Conservation (phyloP, 1,139 yeast species). For the Arxiozyma heterogenica region DNA sequence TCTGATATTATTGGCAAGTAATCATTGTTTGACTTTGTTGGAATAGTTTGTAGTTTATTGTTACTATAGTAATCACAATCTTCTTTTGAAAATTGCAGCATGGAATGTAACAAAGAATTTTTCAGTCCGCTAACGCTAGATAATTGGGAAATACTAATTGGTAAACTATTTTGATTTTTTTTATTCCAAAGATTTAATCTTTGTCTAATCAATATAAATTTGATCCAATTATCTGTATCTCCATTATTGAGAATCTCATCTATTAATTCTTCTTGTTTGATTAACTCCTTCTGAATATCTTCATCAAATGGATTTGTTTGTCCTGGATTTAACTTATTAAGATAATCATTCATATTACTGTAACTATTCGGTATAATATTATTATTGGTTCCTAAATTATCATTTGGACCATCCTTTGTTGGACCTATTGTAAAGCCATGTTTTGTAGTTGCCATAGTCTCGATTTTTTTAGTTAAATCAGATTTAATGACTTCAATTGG, state of each 20-base stretch:
- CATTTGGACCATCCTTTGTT: conserved; percentile 2
- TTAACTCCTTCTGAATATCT: conserved; percentile 9
- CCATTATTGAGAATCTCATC: conserved; percentile 27
- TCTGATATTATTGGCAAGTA: conserved; percentile 11
- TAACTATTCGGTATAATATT: conserved; percentile 1
- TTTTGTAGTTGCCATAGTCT: not conserved
- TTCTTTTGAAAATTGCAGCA: not conserved
- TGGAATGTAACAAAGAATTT: conserved; percentile 15
- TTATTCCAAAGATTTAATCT: conserved; percentile 15
- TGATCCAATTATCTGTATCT: conserved; percentile 28
- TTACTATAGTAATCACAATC: conserved; percentile 1
- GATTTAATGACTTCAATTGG: conserved; percentile 20
- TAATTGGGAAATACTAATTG: conserved; percentile 7
- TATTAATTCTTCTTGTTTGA: conserved; percentile 18
- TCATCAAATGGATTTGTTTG: conserved; percentile 3
- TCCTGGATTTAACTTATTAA: conserved; percentile 18
- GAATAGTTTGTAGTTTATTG: not conserved
- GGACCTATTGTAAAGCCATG: conserved; percentile 2
- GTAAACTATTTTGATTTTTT: conserved; percentile 2
- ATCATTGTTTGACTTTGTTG: conserved; percentile 10
- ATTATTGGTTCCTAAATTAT: not conserved
- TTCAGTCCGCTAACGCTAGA: conserved; percentile 26
- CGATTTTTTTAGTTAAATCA: conserved; percentile 1
- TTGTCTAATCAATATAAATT: conserved; percentile 21
- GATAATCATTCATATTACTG: conserved; percentile 29